Conservation (phyloP, 176 grass and related monocot genomes). For the Calamus simplicifolius region DNA sequence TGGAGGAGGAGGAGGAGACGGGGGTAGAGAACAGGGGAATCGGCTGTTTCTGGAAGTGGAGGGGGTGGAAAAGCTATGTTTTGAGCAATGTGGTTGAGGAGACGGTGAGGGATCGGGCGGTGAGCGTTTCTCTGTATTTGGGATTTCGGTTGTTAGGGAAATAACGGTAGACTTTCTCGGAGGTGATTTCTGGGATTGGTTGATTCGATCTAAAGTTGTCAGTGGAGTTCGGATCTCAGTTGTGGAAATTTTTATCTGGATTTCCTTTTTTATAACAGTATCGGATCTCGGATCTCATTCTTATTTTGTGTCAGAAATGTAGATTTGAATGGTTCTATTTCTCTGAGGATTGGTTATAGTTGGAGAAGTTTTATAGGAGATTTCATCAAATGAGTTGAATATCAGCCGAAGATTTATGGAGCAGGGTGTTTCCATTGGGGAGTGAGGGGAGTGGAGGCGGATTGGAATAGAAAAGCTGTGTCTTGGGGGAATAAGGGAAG, state of each 20-base stretch:
- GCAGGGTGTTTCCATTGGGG: neutral
- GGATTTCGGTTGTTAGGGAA: neutral
- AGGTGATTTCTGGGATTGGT: neutral
- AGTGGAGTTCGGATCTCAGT: too few relatives aligned
- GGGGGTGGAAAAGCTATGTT: neutral
- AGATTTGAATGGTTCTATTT: conserved; percentile 14
- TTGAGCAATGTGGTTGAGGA: neutral
- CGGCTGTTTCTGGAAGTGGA: conserved; percentile 11
- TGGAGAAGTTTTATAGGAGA: neutral
- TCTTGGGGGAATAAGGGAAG: too few relatives aligned
- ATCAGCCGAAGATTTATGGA: neutral
- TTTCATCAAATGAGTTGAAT: neutral
- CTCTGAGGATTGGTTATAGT: neutral
- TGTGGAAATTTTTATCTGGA: neutral
- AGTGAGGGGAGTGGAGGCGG: neutral
- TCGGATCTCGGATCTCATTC: conserved; percentile 3
- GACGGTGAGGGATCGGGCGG: neutral
- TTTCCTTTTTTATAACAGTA: neutral
- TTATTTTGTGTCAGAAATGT: neutral
- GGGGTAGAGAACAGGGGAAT: conserved; percentile 40
- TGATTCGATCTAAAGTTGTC: neutral
- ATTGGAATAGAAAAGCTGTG: conserved; percentile 4
- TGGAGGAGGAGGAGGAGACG: conserved; percentile 38
- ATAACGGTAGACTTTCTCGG: neutral
- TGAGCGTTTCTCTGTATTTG: neutral